Percentiles rank a stretch among this genome's conserved stretches.
phyloP scores from a whole-genome alignment of 306 rosid species.

The Acacia confusa region DNA sequence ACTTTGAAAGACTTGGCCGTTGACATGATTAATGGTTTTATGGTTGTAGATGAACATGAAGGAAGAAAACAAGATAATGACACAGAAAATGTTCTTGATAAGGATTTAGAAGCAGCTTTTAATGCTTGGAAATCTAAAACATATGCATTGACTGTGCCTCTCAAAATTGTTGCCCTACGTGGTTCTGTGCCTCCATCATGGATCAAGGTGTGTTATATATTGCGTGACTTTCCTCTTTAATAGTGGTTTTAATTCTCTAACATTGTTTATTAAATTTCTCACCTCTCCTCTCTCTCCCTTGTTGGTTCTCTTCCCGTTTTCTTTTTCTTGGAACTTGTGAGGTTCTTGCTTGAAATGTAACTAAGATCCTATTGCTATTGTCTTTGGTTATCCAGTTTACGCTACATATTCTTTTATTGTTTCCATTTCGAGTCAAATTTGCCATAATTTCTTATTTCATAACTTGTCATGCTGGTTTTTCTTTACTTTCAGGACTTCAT shows the following conservation, averaged over 20 bases:
- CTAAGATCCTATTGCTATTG: not conserved
- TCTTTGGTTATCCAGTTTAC: slow-evolving; percentile 3
- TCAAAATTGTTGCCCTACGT: slow-evolving; percentile 73
- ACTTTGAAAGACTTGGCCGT: not conserved
- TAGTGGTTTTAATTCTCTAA: not conserved
- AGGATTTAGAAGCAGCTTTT: slow-evolving; percentile 62
- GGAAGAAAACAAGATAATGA: slow-evolving; percentile 26
- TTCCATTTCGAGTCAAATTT: slow-evolving; percentile 6
- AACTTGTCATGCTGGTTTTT: slow-evolving; percentile 17
- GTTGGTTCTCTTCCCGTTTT: not conserved
- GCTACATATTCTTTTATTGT: slow-evolving; percentile 1
- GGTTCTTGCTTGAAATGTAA: slow-evolving; percentile 13
- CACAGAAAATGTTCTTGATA: slow-evolving; percentile 39
- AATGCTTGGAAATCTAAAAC: slow-evolving; percentile 78
- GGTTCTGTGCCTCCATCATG: slow-evolving; percentile 95
- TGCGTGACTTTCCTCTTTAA: slow-evolving; percentile 4
- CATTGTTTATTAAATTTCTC: not conserved
- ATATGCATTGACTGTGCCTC: slow-evolving; percentile 84
- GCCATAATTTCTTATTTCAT: not conserved
- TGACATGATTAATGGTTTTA: slow-evolving; percentile 12
- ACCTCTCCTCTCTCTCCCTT: not conserved
- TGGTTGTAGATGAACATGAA: slow-evolving; percentile 44
- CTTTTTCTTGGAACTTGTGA: not conserved
- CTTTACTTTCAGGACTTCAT: slow-evolving; percentile 67
- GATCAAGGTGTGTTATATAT: slow-evolving; percentile 63